These are phyloP conservation scores for Danielia reshetovae DNA, from an alignment of 805 yeast genomes.

Conservation along the genomic window DNA sequence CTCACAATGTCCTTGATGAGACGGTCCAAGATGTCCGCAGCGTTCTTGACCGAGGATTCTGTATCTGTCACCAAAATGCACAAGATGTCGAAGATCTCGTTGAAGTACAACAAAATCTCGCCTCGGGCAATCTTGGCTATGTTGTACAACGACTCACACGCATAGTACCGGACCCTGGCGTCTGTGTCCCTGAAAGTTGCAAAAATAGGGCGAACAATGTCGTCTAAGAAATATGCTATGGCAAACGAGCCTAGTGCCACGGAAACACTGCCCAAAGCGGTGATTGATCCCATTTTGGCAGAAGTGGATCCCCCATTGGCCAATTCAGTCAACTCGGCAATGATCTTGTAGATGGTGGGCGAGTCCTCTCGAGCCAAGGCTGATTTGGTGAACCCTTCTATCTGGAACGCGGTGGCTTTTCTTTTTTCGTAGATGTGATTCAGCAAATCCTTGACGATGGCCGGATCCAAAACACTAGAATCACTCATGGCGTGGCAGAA, in stretches of 20 bases:
- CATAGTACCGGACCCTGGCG: conserved; percentile 94
- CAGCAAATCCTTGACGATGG: conserved; percentile 39
- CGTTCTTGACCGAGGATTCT: conserved; percentile 88
- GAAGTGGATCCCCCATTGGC: conserved; percentile 69
- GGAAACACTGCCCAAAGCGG: conserved; percentile 93
- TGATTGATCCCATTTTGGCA: conserved; percentile 85
- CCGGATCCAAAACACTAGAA: conserved; percentile 27
- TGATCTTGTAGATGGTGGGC: conserved; percentile 56
- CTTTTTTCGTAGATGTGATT: conserved; percentile 45
- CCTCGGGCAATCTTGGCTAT: conserved; percentile 97
- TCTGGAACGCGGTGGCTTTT: conserved; percentile 51
- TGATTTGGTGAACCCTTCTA: conserved; percentile 74
- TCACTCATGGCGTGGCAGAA: conserved; percentile 15
- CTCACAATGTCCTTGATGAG: conserved; percentile 91
- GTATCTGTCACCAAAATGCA: conserved; percentile 88
- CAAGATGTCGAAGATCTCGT: conserved; percentile 90
- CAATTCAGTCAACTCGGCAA: conserved; percentile 76
- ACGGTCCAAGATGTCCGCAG: conserved; percentile 89
- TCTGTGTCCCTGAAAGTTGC: conserved; percentile 97
- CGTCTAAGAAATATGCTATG: conserved; percentile 77
- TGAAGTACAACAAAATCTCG: conserved; percentile 84
- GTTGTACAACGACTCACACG: conserved; percentile 93
- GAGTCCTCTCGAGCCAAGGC: conserved; percentile 58
- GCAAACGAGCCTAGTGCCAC: conserved; percentile 86
- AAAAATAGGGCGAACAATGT: conserved; percentile 86